Base-by-base conservation (phyloP, 1,284 basidiomycete genomes). In the Blastosporella zonata region DNA sequence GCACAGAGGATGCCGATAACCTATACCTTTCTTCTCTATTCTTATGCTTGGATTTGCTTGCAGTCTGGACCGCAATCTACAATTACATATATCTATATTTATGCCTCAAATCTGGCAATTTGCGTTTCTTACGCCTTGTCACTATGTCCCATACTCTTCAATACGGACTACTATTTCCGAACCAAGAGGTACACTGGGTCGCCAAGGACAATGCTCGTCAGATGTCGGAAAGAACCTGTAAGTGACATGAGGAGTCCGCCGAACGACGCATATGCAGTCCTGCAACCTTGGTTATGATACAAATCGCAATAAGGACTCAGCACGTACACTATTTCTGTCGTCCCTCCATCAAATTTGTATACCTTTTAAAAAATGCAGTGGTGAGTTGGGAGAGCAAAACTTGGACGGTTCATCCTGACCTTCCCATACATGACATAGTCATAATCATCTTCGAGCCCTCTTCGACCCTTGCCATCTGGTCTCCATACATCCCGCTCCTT, bases 361-460 rank as follows among this genome's bases (percentile, higher is more conserved):
- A 99, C 89, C 93, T 95, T 53, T 38, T 39, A 47, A 20, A 47
- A 47, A 20, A 47, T 38, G 43, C 37, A 49, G 53, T 48, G 12
- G 29, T 6, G 25, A 27, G 5, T 31, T 35, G 58, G 55, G 38
- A 40, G 13, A 27, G 48, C n/a, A 29, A 20, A 25, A 33, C 6
- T n/a, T 29, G 36, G 23, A 39, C 37, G 23, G 43, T 18, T 20
- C 25, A 43, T 31, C 15, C 49, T 51, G 58, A 94, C 92, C 83
- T 97, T 98, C 37, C 96, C 96, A 66, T 93, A 94, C 95, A 98
- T 97, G 56, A 99, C 96, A 74, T 99, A 99, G 65, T 98, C 96
- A 62, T 93, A 99, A 59, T 98, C 95, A 53, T 94, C 91, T 55
- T 97, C 95, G 25, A 99, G 67, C 0, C 95, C 95, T 63, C 87